Conservation (phyloP, 2,329 filamentous ascomycete genomes). For the Alternaria burnsii region DNA sequence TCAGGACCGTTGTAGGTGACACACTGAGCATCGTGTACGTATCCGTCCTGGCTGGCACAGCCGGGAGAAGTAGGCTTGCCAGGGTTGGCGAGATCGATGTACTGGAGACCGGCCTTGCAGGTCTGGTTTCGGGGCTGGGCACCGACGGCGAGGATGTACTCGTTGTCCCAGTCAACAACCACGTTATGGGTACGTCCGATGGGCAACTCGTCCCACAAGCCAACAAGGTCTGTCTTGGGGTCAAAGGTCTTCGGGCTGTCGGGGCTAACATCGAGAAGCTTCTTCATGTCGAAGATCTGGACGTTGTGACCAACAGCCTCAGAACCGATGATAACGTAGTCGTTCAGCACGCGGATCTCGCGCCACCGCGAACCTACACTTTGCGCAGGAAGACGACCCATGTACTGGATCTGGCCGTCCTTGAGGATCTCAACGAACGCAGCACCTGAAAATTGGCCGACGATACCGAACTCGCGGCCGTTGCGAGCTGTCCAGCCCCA, state of each 20-base stretch:
- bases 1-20: slow-evolving; percentile 64
- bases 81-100: slow-evolving; percentile 65
- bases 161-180: slow-evolving; percentile 47
- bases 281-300: slow-evolving; percentile 62
- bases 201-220: slow-evolving; percentile 36
- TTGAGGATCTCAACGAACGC: slow-evolving; percentile 62
- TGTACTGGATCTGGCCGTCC: slow-evolving; percentile 60
- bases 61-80: slow-evolving; percentile 62
- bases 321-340: slow-evolving; percentile 54
- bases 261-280: slow-evolving; percentile 43
- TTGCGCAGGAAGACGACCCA: slow-evolving; percentile 60
- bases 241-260: slow-evolving; percentile 44
- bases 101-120: slow-evolving; percentile 64
- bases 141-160: slow-evolving; percentile 47
- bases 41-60: slow-evolving; percentile 63
- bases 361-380: slow-evolving; percentile 59
- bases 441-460: slow-evolving; percentile 63
- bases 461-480: slow-evolving; percentile 63
- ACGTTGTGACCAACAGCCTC: slow-evolving; percentile 62
- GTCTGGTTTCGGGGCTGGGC: slow-evolving; percentile 44
- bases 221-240: slow-evolving; percentile 40
- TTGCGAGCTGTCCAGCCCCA: slow-evolving; percentile 63
- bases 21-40: slow-evolving; percentile 69
- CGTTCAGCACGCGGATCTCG: slow-evolving; percentile 59
- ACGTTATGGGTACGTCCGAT: slow-evolving; percentile 52